A percentile compares a stretch with the other conserved stretches of the same genome.
These are phyloP conservation scores for Hypoxylon rubiginosum DNA, from an alignment of 2,329 filamentous ascomycete species.

Conservation along the genomic window DNA sequence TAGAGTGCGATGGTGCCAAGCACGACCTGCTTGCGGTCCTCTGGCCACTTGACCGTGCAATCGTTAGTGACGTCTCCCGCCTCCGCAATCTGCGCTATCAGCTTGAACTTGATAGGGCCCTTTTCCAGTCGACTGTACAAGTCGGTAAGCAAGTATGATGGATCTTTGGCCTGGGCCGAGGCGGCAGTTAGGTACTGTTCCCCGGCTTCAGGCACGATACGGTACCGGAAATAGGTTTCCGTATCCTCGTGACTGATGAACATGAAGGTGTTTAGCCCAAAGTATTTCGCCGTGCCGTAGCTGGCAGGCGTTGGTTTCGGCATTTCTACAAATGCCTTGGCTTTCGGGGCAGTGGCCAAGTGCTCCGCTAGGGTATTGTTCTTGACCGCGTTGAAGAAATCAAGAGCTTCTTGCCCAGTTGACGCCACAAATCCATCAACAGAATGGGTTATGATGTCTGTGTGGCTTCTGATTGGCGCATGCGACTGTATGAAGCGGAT, in stretches of 20 bases:
- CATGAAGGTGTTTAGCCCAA: slow-evolving; percentile 30
- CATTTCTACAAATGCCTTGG: slow-evolving; percentile 16
- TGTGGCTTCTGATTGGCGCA: too few relatives aligned
- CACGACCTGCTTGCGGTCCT: slow-evolving; percentile 12
- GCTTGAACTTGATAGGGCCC: slow-evolving; percentile 17
- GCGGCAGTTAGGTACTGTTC: slow-evolving; percentile 6
- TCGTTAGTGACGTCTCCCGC: slow-evolving; percentile 23
- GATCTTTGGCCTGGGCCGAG: slow-evolving; percentile 7
- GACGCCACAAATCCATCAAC: slow-evolving; percentile 32
- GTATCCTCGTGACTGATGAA: slow-evolving; percentile 11
- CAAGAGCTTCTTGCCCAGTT: slow-evolving; percentile 20
- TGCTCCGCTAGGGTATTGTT: slow-evolving; percentile 17
- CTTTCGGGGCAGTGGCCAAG: slow-evolving; percentile 21
- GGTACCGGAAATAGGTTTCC: slow-evolving; percentile 25
- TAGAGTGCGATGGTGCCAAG: slow-evolving; percentile 19
- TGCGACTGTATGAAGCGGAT: slow-evolving; percentile 29
- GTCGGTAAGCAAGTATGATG: slow-evolving; percentile 18
- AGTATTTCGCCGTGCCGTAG: slow-evolving; percentile 27
- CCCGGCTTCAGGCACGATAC: slow-evolving; percentile 17
- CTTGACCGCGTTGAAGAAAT: slow-evolving; percentile 25
- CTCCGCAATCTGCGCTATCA: slow-evolving; percentile 27
- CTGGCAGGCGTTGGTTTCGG: slow-evolving; percentile 24
- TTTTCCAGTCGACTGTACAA: slow-evolving; percentile 6
- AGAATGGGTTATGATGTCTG: slow-evolving; percentile 33
- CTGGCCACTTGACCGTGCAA: slow-evolving; percentile 27